These are phyloP conservation scores for Cladosporium sp. DNA, from an alignment of 2,329 filamentous ascomycete species.

Conservation along the genomic window DNA sequence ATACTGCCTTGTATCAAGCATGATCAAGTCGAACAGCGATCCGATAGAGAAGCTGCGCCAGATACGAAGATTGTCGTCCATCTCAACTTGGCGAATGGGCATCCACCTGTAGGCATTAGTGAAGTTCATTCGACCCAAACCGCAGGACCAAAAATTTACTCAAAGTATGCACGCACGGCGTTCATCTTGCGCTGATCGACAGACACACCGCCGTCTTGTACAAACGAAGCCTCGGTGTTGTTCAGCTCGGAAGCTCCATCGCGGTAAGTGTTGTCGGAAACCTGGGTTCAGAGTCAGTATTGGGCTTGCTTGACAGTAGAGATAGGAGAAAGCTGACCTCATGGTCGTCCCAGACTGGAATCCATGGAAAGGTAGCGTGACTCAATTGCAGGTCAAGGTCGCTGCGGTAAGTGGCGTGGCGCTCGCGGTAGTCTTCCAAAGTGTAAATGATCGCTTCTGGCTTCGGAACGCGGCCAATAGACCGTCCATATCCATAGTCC, in stretches of 20 bases:
- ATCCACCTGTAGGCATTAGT: constrained; percentile 36
- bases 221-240: constrained; percentile 67
- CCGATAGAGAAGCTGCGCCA: constrained; percentile 69
- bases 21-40: constrained; percentile 64
- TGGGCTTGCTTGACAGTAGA: constrained; percentile 50
- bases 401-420: constrained; percentile 60
- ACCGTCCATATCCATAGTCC: constrained; percentile 49
- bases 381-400: constrained; percentile 59
- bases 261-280: constrained; percentile 65
- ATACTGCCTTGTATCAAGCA: constrained; percentile 69
- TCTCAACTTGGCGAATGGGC: constrained; percentile 62
- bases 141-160: neutral
- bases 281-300: constrained; percentile 26
- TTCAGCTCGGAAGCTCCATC: constrained; percentile 62
- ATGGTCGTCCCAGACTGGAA: constrained; percentile 65
- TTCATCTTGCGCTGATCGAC: constrained; percentile 75
- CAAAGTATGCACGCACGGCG: constrained; percentile 32
- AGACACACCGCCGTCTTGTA: constrained; percentile 57
- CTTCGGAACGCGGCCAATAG: constrained; percentile 54
- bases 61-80: constrained; percentile 68
- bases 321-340: constrained; percentile 7
- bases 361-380: constrained; percentile 61
- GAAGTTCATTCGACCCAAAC: neutral
- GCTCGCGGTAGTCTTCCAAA: constrained; percentile 60
- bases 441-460: constrained; percentile 55